Evolutionary conservation across 768 basidiomycete genomes (phyloP), one percentile per base, ranked within the genome.

Genomic region (Galerina marginata): DNA sequence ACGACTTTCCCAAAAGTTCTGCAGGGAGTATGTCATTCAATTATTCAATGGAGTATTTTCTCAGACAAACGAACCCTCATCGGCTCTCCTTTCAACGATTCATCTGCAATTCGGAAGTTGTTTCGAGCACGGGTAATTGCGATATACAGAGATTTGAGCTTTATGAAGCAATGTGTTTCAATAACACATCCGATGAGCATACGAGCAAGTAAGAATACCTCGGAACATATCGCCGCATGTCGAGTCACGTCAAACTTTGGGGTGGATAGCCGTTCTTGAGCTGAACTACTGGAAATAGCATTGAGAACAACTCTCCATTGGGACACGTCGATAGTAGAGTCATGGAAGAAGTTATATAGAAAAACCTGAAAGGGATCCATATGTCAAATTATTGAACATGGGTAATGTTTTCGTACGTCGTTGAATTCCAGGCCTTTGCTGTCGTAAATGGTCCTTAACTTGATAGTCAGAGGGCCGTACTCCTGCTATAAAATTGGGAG

Each of bases 301-400:
- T 84, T 83, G 4, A 87, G 67, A 4, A 90, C 72, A 1, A 88
- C 76, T 9, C 86, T 77, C 90, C 90, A 91, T 48, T 86, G 85
- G 0, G 82, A 71, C 1, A 69, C 57, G 42, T 80, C 80, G 2
- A 83, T 71, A 0, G 67, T 64, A 0, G 91, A 92, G 63, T 89
- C 87, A 25, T 84, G 80, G 64, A 92, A 92, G 71, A 91, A 91
- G 62, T 92, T 86, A 65, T 87, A 91, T 10, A 92, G 66, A 2
- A 92, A 76, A 4, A 92, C 89, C 89, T 91, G 57, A 15, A 33
- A 59, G 29, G 33, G 45, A 29, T 23, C 25, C 2, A 52, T 29
- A 4, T 61, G 38, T 50, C 44, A 29, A 45, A 40, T 15, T 15
- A 16, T 45, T 9, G 26, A 23, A 2, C 42, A 36, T 10, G 37